Evolutionary conservation across 2,329 filamentous ascomycete species (phyloP), one percentile per base, ranked within the genome.

Genomic region (Monosporascus sp.): DNA sequence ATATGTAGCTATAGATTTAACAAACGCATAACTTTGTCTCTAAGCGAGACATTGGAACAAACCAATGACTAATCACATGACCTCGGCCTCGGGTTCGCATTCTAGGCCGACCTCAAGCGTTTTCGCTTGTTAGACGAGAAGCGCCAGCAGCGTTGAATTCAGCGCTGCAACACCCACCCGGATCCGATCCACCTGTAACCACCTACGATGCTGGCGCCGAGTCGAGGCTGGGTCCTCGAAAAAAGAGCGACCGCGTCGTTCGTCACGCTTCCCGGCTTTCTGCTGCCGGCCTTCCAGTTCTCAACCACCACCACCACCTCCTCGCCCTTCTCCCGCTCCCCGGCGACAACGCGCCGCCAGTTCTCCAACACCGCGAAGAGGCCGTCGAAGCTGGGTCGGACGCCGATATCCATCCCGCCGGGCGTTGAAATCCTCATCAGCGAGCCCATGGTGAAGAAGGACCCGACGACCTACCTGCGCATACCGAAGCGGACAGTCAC

Each of bases 321-420:
- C 31, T 34, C 27, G 7, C 4, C 27, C 27, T 31, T 9, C 73
- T 49, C 49, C 63, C 60, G 50, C 63, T 19, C 6, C 67, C 59
- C 60, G 17, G 22, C 55, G 17, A 41, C 59, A 52, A 65, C 71
- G 38, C 69, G 71, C 59, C 77, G 80, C 66, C 73, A 74, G 58
- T 97, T 97, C 77, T 92, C 89, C 53, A 86, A 84, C 43, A 87
- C 90, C 44, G 69, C 83, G 51, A 72, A 74, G 67, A 78, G 80
- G 62, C 74, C 78, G 54, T 97, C 93, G 45, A 94, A 97, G 78
- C 87, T 99, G 58, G 94, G 94, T 63, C 82, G 85, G 63, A 88
- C 88, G 56, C 83, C 89, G 24, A 82, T 96, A 51, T 86, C 90
- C 52, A 79, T 96, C 34, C 93, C 93, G 1, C 86, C 89, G 0